Conservation (phyloP, 768 basidiomycete species). For the Lanmaoa pseudosensibilis region DNA sequence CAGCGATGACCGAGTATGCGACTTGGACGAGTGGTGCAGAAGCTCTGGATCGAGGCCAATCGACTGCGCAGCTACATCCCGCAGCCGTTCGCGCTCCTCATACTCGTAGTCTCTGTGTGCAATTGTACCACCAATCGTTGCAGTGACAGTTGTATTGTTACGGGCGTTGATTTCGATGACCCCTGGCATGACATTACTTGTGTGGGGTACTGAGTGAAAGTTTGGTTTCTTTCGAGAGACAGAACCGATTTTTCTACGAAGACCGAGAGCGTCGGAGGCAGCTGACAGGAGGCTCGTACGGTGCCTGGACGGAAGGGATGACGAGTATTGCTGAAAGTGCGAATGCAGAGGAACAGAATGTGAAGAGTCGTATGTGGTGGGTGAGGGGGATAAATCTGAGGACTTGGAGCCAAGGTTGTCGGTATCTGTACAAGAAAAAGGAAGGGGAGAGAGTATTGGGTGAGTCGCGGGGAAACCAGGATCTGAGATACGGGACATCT, state of each 20-base stretch:
- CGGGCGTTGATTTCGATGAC: conserved; percentile 71
- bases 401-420: conserved; percentile 15
- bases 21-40: conserved; percentile 37
- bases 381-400: conserved; percentile 16
- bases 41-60: conserved; percentile 65
- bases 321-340: conserved; percentile 2
- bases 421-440: conserved; percentile 14
- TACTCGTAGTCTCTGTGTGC: conserved; percentile 52
- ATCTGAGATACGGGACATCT: not conserved
- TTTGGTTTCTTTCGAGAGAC: conserved; percentile 41
- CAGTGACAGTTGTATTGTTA: conserved; percentile 21
- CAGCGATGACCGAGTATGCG: conserved; percentile 11
- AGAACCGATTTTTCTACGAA: conserved; percentile 44
- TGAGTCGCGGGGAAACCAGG: conserved; percentile 8
- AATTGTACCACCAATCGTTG: conserved; percentile 24
- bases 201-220: conserved; percentile 21
- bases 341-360: conserved; percentile 6
- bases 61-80: conserved; percentile 73
- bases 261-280: conserved; percentile 52
- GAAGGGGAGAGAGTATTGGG: not conserved
- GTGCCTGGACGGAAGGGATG: conserved; percentile 29
- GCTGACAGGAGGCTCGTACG: conserved; percentile 50
- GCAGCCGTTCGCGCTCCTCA: conserved; percentile 72
- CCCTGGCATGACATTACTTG: conserved; percentile 55
- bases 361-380: conserved; percentile 10